A percentile compares a stretch with the other conserved stretches of the same genome.
Conservation (phyloP, 23 red algal genomes). For the Agarophyton chilense region DNA sequence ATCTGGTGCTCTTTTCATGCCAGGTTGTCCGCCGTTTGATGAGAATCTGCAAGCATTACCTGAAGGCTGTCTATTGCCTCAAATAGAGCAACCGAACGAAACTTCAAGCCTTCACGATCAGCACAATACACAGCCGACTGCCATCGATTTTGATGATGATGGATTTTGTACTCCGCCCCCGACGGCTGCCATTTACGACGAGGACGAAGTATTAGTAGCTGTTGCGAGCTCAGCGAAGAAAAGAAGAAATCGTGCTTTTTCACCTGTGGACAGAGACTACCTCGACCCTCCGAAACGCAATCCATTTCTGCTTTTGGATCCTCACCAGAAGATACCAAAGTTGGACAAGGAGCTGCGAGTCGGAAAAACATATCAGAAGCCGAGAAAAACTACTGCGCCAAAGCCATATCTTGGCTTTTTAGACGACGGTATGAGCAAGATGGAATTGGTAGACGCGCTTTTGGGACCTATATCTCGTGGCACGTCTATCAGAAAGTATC, state of each 20-base stretch:
- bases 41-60: conserved; percentile 33
- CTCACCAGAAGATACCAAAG: conserved; percentile 41
- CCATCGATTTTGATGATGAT: conserved; percentile 3
- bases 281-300: conserved; percentile 24
- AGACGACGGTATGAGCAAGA: conserved; percentile 8
- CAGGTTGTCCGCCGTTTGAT: conserved; percentile 44
- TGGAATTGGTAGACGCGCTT: conserved; percentile 6
- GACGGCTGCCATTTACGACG: background rate
- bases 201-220: background rate
- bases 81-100: background rate
- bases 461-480: conserved; percentile 10
- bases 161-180: background rate
- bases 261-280: background rate
- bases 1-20: conserved; percentile 57
- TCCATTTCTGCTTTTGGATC: conserved; percentile 48
- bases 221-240: conserved; percentile 26
- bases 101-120: background rate
- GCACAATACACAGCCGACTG: background rate
- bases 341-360: conserved; percentile 37
- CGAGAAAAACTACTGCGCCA: background rate
- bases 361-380: conserved; percentile 35
- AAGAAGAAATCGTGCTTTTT: background rate
- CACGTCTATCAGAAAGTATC: conserved; percentile 35
- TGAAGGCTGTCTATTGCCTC: background rate
- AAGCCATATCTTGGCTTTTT: conserved; percentile 11